phyloP scores from a whole-genome alignment of 2,329 filamentous ascomycete genomes.

The Aspergillus sp. region DNA sequence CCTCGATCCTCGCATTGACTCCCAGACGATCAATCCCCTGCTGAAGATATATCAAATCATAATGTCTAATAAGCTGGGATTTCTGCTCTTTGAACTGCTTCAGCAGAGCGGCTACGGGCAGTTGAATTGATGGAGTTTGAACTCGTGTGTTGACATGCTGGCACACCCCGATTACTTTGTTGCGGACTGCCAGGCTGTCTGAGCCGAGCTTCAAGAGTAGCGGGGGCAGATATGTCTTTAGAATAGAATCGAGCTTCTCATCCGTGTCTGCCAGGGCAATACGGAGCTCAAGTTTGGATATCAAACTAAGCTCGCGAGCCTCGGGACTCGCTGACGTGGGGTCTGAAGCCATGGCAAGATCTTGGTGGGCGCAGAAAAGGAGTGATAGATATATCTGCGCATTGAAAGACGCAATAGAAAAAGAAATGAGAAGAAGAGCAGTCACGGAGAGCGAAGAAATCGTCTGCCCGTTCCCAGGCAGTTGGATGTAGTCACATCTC shows the following conservation, averaged over 20 bases:
- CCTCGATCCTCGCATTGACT: constrained; percentile 55
- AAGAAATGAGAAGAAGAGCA: not conserved
- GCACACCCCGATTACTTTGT: constrained; percentile 65
- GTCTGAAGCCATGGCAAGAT: constrained; percentile 26
- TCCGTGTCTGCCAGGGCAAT: constrained; percentile 80
- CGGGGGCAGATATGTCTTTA: constrained; percentile 71
- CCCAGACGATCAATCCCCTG: constrained; percentile 63
- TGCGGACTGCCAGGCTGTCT: constrained; percentile 68
- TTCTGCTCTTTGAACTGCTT: constrained; percentile 80
- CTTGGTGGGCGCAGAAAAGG: not conserved
- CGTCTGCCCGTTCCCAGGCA: constrained; percentile 5
- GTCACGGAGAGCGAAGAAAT: not conserved
- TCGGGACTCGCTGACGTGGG: constrained; percentile 26
- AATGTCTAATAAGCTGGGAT: constrained; percentile 69
- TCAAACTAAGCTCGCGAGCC: constrained; percentile 67
- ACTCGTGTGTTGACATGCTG: constrained; percentile 62
- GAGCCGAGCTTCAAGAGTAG: constrained; percentile 81
- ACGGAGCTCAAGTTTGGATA: constrained; percentile 76
- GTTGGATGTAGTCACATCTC: not conserved
- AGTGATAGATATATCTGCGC: constrained; percentile 4
- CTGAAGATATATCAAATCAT: constrained; percentile 82
- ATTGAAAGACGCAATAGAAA: constrained; percentile 1
- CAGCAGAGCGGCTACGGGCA: constrained; percentile 76
- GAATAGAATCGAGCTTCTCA: constrained; percentile 66
- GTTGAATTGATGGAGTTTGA: constrained; percentile 56